Evolutionary conservation across 495 filamentous ascomycete genomes (phyloP).

Genomic region (Aspergillus funiculosus): DNA sequence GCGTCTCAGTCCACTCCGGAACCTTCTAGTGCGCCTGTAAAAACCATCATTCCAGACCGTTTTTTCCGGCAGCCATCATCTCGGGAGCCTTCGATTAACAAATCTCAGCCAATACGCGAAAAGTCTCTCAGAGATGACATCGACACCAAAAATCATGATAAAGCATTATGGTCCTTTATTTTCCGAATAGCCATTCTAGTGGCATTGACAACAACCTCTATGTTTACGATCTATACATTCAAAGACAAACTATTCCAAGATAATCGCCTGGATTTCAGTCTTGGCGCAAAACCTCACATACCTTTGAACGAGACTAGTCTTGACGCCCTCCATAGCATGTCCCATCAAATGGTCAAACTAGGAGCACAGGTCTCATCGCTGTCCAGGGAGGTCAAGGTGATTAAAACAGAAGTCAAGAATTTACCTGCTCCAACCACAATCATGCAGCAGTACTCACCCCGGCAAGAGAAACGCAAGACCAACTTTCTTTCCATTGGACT

Average conservation of each 20-base stretch:
- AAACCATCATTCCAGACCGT: constrained; percentile 25
- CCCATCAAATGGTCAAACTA: constrained; percentile 29
- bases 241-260: constrained; percentile 4
- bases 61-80: background rate
- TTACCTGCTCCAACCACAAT: constrained; percentile 20
- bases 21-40: constrained; percentile 20
- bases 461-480: constrained; percentile 19
- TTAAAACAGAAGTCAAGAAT: constrained; percentile 24
- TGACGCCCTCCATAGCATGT: constrained; percentile 25
- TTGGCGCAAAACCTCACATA: constrained; percentile 5
- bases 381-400: constrained; percentile 28
- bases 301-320: constrained; percentile 23
- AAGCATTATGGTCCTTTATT: background rate
- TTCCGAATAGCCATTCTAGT: constrained; percentile 4
- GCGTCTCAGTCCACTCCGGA: too few species aligned
- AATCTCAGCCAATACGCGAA: background rate
- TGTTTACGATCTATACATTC: constrained; percentile 8
- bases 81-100: background rate
- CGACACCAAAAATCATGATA: background rate
- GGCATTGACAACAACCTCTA: constrained; percentile 6
- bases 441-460: background rate
- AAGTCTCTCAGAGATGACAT: background rate
- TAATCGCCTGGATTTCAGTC: background rate
- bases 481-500: constrained; percentile 34
- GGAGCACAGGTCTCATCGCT: constrained; percentile 33